These are phyloP conservation scores for Ustanciosporium gigantosporum DNA, from an alignment of 1,284 basidiomycete species.

Conservation along the genomic window DNA sequence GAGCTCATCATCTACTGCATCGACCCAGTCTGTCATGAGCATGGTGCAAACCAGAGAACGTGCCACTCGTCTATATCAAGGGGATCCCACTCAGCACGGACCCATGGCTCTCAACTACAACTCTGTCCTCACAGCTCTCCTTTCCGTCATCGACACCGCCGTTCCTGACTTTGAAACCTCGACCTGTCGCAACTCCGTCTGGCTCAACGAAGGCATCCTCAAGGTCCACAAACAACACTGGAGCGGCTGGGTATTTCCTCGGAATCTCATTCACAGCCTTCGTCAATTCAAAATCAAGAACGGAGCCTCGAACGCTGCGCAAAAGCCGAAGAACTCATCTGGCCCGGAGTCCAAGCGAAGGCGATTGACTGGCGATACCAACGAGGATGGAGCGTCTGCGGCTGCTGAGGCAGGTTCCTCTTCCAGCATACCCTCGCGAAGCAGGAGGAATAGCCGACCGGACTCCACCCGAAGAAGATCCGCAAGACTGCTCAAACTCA, in stretches of 20 bases:
- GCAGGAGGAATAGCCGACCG: constrained; percentile 10
- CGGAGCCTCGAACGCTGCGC: not conserved
- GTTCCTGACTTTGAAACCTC: constrained; percentile 1
- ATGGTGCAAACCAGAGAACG: constrained; percentile 33
- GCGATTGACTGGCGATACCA: constrained; percentile 5
- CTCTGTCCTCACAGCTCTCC: constrained; percentile 21
- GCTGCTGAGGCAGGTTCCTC: constrained; percentile 2
- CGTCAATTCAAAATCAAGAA: constrained; percentile 13
- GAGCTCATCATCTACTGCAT: not conserved
- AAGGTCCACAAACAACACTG: constrained; percentile 18
- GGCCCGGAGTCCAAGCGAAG: constrained; percentile 19
- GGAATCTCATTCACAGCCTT: constrained; percentile 13
- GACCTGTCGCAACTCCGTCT: constrained; percentile 12
- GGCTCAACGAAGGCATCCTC: constrained; percentile 20
- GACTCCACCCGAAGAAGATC: constrained; percentile 23
- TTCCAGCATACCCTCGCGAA: constrained; percentile 4
- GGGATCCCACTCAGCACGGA: constrained; percentile 5
- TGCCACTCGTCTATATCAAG: constrained; percentile 13
- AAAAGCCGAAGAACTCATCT: constrained; percentile 1
- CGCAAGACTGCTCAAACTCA: constrained; percentile 24
- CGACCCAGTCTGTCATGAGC: constrained; percentile 13
- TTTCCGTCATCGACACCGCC: constrained; percentile 27
- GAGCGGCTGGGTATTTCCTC: constrained; percentile 33
- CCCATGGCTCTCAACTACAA: constrained; percentile 21
- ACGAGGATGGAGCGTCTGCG: not conserved